Conservation (phyloP, 768 basidiomycete species). For the Hygrophoropsis aurantiaca region DNA sequence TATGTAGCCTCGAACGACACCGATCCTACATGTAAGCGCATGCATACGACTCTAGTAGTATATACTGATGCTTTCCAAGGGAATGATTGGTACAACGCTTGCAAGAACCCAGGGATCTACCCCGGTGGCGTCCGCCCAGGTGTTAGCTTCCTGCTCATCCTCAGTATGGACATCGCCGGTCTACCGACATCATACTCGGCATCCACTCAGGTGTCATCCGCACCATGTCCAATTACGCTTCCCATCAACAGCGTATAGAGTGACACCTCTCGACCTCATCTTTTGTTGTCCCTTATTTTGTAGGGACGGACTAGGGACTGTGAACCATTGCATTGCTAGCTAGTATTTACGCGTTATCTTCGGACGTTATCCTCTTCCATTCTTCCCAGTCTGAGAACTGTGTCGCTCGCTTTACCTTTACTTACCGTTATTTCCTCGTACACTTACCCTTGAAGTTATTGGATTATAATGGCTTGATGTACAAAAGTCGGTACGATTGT, state of each 20-base stretch:
- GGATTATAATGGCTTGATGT: too few relatives aligned
- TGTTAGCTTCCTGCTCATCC: constrained; percentile 63
- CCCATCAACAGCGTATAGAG: constrained; percentile 49
- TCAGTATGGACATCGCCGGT: constrained; percentile 71
- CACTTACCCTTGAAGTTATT: too few relatives aligned
- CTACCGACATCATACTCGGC: constrained; percentile 52
- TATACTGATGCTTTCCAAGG: constrained; percentile 39
- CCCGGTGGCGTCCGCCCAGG: constrained; percentile 54
- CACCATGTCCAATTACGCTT: constrained; percentile 70
- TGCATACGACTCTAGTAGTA: background rate
- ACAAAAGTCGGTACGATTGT: too few relatives aligned
- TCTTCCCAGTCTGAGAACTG: too few relatives aligned
- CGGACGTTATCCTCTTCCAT: background rate
- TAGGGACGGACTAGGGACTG: background rate
- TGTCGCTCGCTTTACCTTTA: too few relatives aligned
- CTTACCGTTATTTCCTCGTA: too few relatives aligned
- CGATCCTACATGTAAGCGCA: constrained; percentile 75
- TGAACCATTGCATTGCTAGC: background rate
- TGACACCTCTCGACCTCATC: background rate
- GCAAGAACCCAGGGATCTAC: constrained; percentile 58
- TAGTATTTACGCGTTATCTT: background rate
- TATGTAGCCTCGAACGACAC: constrained; percentile 78
- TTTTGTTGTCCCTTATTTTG: background rate
- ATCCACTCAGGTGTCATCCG: constrained; percentile 58
- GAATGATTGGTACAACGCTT: constrained; percentile 75